Base-by-base conservation (phyloP, 1,284 basidiomycete genomes). In the Malassezia furfur region DNA sequence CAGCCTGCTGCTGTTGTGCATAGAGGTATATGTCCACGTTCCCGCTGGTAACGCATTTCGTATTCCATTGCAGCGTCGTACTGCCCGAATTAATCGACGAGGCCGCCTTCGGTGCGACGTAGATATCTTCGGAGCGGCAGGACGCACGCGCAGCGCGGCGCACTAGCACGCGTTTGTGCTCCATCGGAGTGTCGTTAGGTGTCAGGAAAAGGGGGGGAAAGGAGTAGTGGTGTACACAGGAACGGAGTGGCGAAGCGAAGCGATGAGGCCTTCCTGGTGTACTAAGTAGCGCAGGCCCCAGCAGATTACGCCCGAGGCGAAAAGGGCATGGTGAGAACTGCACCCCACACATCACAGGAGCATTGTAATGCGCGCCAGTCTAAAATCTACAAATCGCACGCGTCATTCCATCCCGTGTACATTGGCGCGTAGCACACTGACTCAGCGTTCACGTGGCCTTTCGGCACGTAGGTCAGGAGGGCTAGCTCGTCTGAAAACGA, bases 1-100 rank as follows among this genome's bases (percentile, higher is more conserved):
- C 58, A 52, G 36, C 44, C 47, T 41, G 58, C 55, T 51, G 58
- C 53, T 44, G 64, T 65, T 36, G 68, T 61, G 60, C 50, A 21
- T 71, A 71, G 52, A 74, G 53, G 58, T 72, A 74, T 39, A 74
- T 64, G 60, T 74, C 70, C 45, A 74, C 64, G 40, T 66, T 66
- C 54, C 43, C 34, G 5, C 43, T 28, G 2, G 38, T 17, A 25
- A 65, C 49, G 47, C 65, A 66, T n/a, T 45, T 31, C 9, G 52
- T 48, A 28, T 66, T 58, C 65, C 65, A 66, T 30, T 28, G 15
- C 19, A 66, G 30, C 7, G 25, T 25, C 8, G 48, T 22, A 15
- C 10, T 9, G 1, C 32, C 32, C 15, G 17, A 15, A 2, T 8
- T 10, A 5, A 57, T 45, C 21, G 12, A 14, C 14, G 37, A 15